Conservation (phyloP, 2,329 filamentous ascomycete species). For the Colletotrichum echinochloae region DNA sequence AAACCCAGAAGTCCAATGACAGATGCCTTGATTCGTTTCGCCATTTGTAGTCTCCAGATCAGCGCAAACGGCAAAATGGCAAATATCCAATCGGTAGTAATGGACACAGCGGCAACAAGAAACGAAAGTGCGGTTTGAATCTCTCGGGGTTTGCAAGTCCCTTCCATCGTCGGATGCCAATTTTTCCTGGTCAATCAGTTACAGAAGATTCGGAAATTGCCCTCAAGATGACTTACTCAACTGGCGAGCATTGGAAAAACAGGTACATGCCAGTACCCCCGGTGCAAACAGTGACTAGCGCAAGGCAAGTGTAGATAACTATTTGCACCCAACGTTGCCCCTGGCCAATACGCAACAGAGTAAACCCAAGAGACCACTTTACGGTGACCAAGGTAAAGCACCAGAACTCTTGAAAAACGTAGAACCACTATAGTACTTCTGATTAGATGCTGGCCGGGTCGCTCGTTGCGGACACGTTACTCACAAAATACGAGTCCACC, state of each 20-base stretch:
- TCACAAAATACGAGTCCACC: slow-evolving; percentile 29
- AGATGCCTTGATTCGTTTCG: slow-evolving; percentile 25
- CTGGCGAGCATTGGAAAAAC: slow-evolving; percentile 34
- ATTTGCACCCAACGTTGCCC: slow-evolving; percentile 35
- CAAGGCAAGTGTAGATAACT: slow-evolving; percentile 31
- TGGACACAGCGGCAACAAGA: slow-evolving; percentile 34
- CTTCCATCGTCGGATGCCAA: slow-evolving; percentile 13
- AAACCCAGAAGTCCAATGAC: slow-evolving; percentile 32
- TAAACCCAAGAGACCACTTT: slow-evolving; percentile 37
- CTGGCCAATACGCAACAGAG: slow-evolving; percentile 31
- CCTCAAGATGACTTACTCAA: slow-evolving; percentile 12
- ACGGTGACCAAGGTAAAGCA: slow-evolving; percentile 33
- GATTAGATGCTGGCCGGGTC: not conserved
- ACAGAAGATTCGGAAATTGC: too few relatives aligned
- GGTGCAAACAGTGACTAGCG: slow-evolving; percentile 30
- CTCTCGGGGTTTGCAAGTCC: slow-evolving; percentile 21
- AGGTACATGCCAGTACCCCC: slow-evolving; percentile 40
- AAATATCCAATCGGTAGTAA: slow-evolving; percentile 37
- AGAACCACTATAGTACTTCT: slow-evolving; percentile 19
- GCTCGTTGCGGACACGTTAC: not conserved
- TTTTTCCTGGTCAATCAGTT: slow-evolving; percentile 21
- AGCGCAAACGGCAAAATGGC: slow-evolving; percentile 33
- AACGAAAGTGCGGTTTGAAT: slow-evolving; percentile 34
- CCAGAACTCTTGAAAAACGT: slow-evolving; percentile 37
- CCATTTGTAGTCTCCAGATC: slow-evolving; percentile 36